These are phyloP conservation scores for Gypsophila paniculata DNA, from an alignment of 179 eudicot species.

Conservation along the genomic window DNA sequence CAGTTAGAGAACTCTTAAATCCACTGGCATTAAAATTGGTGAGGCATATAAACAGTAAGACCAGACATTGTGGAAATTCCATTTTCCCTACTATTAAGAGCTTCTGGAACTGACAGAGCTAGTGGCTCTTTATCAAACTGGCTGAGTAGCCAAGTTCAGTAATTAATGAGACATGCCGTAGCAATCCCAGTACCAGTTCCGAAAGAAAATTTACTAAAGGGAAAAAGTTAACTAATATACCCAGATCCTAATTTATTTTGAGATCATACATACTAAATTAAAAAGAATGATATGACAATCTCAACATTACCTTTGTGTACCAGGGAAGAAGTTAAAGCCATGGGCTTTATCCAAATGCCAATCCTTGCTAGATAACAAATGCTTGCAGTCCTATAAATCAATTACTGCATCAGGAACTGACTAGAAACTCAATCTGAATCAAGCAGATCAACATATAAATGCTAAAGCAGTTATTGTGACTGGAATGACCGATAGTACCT, in stretches of 20 bases:
- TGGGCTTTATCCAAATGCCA: constrained; percentile 89
- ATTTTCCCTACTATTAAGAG: no score
- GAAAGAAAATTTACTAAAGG: not conserved
- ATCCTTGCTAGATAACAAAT: constrained; percentile 66
- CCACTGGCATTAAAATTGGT: not conserved
- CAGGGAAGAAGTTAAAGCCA: constrained; percentile 97
- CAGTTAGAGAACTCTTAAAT: not conserved
- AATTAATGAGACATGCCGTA: not conserved
- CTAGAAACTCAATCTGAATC: constrained; percentile 1
- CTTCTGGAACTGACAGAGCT: not conserved
- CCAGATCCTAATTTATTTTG: constrained; percentile 4
- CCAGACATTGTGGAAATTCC: no score
- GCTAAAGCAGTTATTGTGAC: not conserved
- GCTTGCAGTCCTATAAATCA: constrained; percentile 64
- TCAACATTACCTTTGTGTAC: constrained; percentile 68
- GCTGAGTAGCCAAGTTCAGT: no score
- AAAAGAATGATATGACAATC: not conserved
- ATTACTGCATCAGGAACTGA: constrained; percentile 12
- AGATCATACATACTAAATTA: not conserved
- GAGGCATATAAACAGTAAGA: not conserved
- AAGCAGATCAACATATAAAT: not conserved
- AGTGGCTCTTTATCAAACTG: no score
- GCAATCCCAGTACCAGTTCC: not conserved
- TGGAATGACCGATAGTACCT: constrained; percentile 38
- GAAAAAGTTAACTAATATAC: no score